A percentile compares a stretch with the other conserved stretches of the same genome.
phyloP scores from a whole-genome alignment of 2,329 filamentous ascomycete genomes.

The Rhexocercosporidium sp. region DNA sequence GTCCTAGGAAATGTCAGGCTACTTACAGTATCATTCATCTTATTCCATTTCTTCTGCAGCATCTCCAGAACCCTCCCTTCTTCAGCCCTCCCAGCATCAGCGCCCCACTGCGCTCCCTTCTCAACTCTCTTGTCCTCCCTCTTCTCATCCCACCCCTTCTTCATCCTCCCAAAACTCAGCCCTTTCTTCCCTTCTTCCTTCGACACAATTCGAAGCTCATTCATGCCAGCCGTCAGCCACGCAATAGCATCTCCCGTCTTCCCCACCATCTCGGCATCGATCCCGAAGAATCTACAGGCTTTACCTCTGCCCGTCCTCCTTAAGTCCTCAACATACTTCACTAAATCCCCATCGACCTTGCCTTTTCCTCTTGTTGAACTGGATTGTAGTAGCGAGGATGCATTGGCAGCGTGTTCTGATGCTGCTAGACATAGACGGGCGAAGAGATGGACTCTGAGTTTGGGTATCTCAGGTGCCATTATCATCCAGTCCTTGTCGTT shows the following conservation, averaged over 20 bases:
- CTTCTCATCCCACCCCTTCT: conserved; percentile 76
- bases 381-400: conserved; percentile 57
- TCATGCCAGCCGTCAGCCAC: conserved; percentile 80
- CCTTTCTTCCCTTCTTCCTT: conserved; percentile 55
- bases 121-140: conserved; percentile 81
- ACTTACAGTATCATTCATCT: conserved; percentile 88
- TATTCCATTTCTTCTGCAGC: conserved; percentile 87
- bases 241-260: conserved; percentile 85
- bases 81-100: conserved; percentile 83
- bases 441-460: conserved; percentile 87
- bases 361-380: conserved; percentile 46
- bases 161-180: conserved; percentile 65
- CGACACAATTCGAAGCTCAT: conserved; percentile 69
- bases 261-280: conserved; percentile 84
- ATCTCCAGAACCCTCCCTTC: conserved; percentile 86
- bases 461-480: conserved; percentile 83
- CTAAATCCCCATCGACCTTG: conserved; percentile 67
- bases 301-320: conserved; percentile 78
- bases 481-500: conserved; percentile 97
- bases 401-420: conserved; percentile 83
- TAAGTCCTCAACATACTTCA: conserved; percentile 78
- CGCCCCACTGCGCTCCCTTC: conserved; percentile 74
- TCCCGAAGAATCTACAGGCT: conserved; percentile 87
- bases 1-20: conserved; percentile 1
- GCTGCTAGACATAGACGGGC: conserved; percentile 87